These are phyloP conservation scores for Ceriops tagal DNA, from an alignment of 345 rosid species.

Conservation along the genomic window DNA sequence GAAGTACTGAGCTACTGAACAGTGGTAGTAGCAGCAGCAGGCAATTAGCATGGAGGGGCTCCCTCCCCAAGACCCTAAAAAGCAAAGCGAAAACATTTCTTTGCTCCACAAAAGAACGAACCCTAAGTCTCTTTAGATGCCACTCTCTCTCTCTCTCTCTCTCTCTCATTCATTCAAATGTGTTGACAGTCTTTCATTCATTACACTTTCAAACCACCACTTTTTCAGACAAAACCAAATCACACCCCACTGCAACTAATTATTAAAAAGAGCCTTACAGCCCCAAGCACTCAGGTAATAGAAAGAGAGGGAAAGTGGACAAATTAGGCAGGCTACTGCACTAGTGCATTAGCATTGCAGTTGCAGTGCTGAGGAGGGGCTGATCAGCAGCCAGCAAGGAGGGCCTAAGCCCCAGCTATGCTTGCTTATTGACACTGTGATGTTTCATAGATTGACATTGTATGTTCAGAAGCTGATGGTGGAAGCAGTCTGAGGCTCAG, in stretches of 20 bases:
- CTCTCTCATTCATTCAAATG: slow-evolving; percentile 22
- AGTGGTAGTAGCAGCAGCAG: too few relatives aligned
- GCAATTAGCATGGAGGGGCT: slow-evolving; percentile 35
- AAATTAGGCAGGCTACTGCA: neutral
- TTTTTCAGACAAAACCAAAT: slow-evolving; percentile 58
- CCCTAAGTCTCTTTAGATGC: slow-evolving; percentile 34
- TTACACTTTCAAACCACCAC: slow-evolving; percentile 48
- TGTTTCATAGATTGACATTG: slow-evolving; percentile 33
- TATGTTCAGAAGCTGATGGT: slow-evolving; percentile 14
- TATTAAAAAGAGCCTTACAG: slow-evolving; percentile 33
- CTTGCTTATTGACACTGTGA: slow-evolving; percentile 19
- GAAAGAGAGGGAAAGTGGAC: neutral
- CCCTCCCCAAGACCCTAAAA: slow-evolving; percentile 26
- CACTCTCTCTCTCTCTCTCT: slow-evolving; percentile 14
- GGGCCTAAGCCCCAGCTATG: slow-evolving; percentile 2
- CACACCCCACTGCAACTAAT: slow-evolving; percentile 47
- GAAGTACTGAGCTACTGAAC: too few relatives aligned
- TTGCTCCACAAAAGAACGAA: slow-evolving; percentile 19
- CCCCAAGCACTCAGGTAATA: neutral
- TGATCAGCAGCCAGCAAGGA: neutral
- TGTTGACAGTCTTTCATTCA: slow-evolving; percentile 42
- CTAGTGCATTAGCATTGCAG: slow-evolving; percentile 18
- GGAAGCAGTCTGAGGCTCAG: slow-evolving; percentile 28
- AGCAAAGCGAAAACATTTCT: neutral
- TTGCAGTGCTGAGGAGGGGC: too few relatives aligned